phyloP scores from a whole-genome alignment of 192 early-diverging fungal genomes.

The Pecoramyces ruminantium region DNA sequence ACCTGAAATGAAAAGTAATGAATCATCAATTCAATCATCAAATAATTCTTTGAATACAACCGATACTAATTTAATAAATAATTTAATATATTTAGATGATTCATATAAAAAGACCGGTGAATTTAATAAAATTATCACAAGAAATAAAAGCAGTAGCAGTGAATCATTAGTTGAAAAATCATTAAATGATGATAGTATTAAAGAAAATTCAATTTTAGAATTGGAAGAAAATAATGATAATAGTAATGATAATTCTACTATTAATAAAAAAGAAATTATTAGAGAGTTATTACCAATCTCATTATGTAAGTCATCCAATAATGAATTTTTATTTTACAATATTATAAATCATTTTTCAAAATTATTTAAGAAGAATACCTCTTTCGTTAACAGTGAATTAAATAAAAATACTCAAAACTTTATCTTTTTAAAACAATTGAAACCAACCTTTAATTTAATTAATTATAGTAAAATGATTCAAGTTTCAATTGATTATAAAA shows the following conservation, averaged over 20 bases:
- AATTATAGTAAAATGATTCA: not conserved
- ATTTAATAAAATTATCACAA: not conserved
- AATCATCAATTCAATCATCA: not conserved
- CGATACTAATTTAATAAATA: not conserved
- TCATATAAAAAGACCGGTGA: not conserved
- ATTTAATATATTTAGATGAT: not conserved
- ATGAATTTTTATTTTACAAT: not conserved
- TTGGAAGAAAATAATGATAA: not conserved
- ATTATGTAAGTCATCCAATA: not conserved
- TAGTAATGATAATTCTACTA: no score
- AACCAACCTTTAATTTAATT: not conserved
- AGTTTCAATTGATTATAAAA: not conserved
- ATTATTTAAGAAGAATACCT: not conserved
- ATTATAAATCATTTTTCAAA: not conserved
- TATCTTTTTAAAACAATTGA: not conserved
- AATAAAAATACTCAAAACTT: not conserved
- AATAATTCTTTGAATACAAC: not conserved
- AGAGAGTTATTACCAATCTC: no score
- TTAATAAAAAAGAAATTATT: no score
- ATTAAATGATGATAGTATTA: not conserved
- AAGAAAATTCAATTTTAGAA: not conserved
- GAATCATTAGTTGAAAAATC: not conserved
- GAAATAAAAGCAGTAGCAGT: not conserved
- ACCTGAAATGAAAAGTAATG: not conserved
- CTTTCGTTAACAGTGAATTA: not conserved